Evolutionary conservation across 331 rosid genomes (phyloP).

Genomic region (Cydonia oblonga): DNA sequence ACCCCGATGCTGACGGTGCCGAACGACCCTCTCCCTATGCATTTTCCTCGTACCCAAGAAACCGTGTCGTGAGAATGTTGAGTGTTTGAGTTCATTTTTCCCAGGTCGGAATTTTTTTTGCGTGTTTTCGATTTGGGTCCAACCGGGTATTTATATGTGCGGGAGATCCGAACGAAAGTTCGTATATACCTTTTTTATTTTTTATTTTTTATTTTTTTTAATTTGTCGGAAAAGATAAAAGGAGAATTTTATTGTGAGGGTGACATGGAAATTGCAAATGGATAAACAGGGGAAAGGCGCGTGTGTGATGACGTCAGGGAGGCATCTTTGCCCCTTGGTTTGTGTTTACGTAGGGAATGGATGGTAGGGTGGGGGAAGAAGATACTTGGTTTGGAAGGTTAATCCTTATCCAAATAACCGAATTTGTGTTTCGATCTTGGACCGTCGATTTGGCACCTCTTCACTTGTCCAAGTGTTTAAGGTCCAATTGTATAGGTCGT

Average conservation of each 20-base stretch:
- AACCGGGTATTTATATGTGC: constrained; percentile 8
- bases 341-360: constrained; percentile 10
- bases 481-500: background rate
- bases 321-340: background rate
- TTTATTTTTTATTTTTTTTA: background rate
- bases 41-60: constrained; percentile 68
- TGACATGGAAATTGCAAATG: background rate
- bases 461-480: background rate
- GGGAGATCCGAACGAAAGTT: background rate
- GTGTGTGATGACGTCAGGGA: constrained; percentile 19
- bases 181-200: background rate
- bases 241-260: background rate
- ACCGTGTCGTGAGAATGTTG: background rate
- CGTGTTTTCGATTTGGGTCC: background rate
- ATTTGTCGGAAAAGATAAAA: background rate
- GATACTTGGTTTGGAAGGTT: constrained; percentile 12
- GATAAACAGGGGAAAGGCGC: background rate
- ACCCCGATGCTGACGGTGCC: constrained; percentile 51
- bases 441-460: too few species aligned
- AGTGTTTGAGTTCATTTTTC: background rate
- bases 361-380: background rate
- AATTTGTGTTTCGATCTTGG: background rate
- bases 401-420: constrained; percentile 44
- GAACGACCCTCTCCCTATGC: constrained; percentile 65
- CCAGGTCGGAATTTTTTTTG: background rate